phyloP scores from a whole-genome alignment of 208 protist species.

The Trypanosomatidae sp. region DNA sequence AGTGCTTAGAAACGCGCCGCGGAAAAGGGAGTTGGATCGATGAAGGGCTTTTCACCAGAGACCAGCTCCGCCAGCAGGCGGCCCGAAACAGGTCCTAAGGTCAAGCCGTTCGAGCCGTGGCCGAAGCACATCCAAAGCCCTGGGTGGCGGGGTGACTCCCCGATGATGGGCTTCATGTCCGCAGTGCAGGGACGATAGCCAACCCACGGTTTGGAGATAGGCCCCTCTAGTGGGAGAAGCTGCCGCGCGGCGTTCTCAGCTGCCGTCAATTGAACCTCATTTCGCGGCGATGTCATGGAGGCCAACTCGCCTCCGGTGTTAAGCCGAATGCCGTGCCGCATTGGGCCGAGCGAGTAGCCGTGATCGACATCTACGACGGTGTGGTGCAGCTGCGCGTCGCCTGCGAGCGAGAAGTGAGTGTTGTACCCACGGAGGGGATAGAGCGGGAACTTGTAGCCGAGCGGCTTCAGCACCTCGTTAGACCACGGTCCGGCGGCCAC shows the following conservation, averaged over 20 bases:
- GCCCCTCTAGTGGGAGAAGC: constrained; percentile 19
- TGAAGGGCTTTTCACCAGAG: constrained; percentile 19
- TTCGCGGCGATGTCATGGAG: constrained; percentile 11
- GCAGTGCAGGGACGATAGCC: constrained; percentile 26
- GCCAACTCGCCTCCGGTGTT: constrained; percentile 35
- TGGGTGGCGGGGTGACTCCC: constrained; percentile 11
- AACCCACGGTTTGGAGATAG: constrained; percentile 14
- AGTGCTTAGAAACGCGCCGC: too few species aligned
- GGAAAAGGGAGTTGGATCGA: constrained; percentile 32
- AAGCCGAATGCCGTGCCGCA: constrained; percentile 24
- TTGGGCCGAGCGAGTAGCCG: constrained; percentile 21
- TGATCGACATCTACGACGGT: constrained; percentile 31
- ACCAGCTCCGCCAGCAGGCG: constrained; percentile 28
- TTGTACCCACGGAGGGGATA: constrained; percentile 34
- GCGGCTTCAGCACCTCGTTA: constrained; percentile 14
- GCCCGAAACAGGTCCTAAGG: constrained; percentile 22
- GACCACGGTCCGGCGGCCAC: constrained; percentile 32
- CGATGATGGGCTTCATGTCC: constrained; percentile 38
- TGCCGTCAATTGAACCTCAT: constrained; percentile 16
- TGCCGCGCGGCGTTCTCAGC: constrained; percentile 11
- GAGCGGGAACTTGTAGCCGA: constrained; percentile 32
- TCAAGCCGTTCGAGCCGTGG: constrained; percentile 29
- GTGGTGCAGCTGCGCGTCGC: constrained; percentile 11
- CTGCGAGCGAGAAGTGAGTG: constrained; percentile 23
- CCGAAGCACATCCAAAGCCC: constrained; percentile 34